Evolutionary conservation across 768 basidiomycete genomes (phyloP).

Genomic region (Xerocomellus chrysenteron): DNA sequence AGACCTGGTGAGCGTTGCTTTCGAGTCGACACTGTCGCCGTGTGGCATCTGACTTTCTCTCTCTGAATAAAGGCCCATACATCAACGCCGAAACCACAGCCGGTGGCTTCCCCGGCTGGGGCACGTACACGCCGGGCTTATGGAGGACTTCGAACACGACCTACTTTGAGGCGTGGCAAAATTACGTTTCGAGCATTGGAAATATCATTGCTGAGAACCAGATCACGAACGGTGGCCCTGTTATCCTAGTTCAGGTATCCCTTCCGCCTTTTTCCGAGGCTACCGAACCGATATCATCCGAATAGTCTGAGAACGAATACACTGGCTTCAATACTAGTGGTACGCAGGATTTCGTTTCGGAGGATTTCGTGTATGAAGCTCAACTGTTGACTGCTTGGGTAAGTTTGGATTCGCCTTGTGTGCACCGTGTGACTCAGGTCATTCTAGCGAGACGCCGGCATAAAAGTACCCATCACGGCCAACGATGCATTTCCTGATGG

Average conservation of each 20-base stretch:
- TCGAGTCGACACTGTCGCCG: background rate
- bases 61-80: slow-evolving; percentile 20
- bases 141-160: slow-evolving; percentile 50
- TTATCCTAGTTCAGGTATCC: slow-evolving; percentile 36
- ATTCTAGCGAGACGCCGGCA: slow-evolving; percentile 40
- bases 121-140: slow-evolving; percentile 50
- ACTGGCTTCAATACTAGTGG: slow-evolving; percentile 13
- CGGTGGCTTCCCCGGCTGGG: slow-evolving; percentile 55
- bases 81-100: slow-evolving; percentile 36
- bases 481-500: slow-evolving; percentile 49
- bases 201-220: slow-evolving; percentile 53
- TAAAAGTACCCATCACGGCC: slow-evolving; percentile 46
- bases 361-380: slow-evolving; percentile 45
- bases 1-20: slow-evolving; percentile 20
- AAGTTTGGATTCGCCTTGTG: background rate
- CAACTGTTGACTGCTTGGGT: slow-evolving; percentile 35
- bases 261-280: slow-evolving; percentile 31
- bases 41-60: background rate
- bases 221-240: slow-evolving; percentile 59
- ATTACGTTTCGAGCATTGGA: slow-evolving; percentile 52
- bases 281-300: background rate
- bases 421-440: background rate
- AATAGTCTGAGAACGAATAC: slow-evolving; percentile 56
- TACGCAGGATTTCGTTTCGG: slow-evolving; percentile 36
- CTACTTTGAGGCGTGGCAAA: slow-evolving; percentile 52